Conservation (phyloP, 148 eudicot genomes). For the Silene conica region DNA sequence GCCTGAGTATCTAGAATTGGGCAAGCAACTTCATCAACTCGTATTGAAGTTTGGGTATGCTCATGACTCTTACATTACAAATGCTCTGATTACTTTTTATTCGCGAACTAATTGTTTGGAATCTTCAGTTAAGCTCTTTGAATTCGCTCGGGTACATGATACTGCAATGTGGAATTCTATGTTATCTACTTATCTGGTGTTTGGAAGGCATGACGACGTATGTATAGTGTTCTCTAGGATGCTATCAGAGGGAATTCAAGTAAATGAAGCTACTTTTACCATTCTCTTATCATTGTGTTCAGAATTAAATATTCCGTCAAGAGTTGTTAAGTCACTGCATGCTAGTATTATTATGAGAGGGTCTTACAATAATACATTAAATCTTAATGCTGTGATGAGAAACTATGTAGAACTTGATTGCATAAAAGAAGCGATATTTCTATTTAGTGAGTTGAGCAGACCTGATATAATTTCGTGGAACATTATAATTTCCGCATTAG, state of each 20-base stretch:
- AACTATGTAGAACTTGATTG: slow-evolving; percentile 29
- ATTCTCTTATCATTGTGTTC: slow-evolving; percentile 29
- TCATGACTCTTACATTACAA: slow-evolving; percentile 29
- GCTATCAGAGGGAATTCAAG: slow-evolving; percentile 30
- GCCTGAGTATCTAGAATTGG: slow-evolving; percentile 25
- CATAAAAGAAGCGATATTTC: slow-evolving; percentile 26
- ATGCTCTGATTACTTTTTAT: slow-evolving; percentile 38
- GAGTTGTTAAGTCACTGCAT: slow-evolving; percentile 34
- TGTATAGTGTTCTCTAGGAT: slow-evolving; percentile 30
- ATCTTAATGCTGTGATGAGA: slow-evolving; percentile 36
- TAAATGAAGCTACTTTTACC: slow-evolving; percentile 35
- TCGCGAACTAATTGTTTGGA: slow-evolving; percentile 23
- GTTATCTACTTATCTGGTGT: slow-evolving; percentile 27
- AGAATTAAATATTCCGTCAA: slow-evolving; percentile 21
- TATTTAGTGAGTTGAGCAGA: slow-evolving; percentile 26
- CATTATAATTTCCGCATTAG: slow-evolving; percentile 34
- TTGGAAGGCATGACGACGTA: slow-evolving; percentile 30
- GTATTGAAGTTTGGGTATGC: slow-evolving; percentile 33
- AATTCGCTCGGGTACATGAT: slow-evolving; percentile 28
- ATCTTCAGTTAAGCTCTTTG: slow-evolving; percentile 35
- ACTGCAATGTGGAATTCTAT: slow-evolving; percentile 47
- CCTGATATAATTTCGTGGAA: slow-evolving; percentile 39
- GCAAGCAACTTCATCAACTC: slow-evolving; percentile 43
- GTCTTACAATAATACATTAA: slow-evolving; percentile 15
- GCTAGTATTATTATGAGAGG: slow-evolving; percentile 32